Base-by-base conservation (phyloP, 441 rosid species). In the Kokia cookei region DNA sequence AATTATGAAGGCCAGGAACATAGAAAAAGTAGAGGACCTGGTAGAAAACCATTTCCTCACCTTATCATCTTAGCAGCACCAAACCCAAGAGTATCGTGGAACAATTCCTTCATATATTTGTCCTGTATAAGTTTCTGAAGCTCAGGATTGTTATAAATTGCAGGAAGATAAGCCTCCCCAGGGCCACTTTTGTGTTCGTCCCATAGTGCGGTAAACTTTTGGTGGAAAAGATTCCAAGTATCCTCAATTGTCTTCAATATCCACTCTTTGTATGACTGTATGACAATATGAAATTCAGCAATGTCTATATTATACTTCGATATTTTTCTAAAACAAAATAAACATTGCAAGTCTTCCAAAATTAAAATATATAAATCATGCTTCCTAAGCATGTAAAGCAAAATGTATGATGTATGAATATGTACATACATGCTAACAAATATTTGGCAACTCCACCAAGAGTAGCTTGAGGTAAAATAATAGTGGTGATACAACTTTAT, bases 21-120 rank as follows among this genome's bases (percentile, higher is more conserved):
- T 0, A 45, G 64, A 66, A 75, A 71, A 42, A 11, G 50, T 35
- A 48, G 13, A 5, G 3, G 10, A 59, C 3, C 37, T 59, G 50
- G n/a, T 50, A 54, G 15, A 66, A 64, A 24, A 22, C 7, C 57
- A 14, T 22, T 9, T 2, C 14, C 77, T 74, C 70, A 89, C 98
- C 99, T 88, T 61, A 90, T 91, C 99, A 94, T 93, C 83, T 94
- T 93, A 67, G 98, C 98, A 64, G 97, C 93, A 40, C 97, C 99
- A 50, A 91, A 94, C 68, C 99, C 99, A 65, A 94, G 93, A 24
- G 90, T 75, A 73, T 93, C 98, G 71, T 90, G 98, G 82, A 93
- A 80, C 82, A 94, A 79, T 71, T 86, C 90, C 67, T 19, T 76
- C 90, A 92, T 87, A 74, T 63, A 94, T 48, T 82, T 85, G 71